Conservation (phyloP, 768 basidiomycete species). For the Leccinum fibrillosum region DNA sequence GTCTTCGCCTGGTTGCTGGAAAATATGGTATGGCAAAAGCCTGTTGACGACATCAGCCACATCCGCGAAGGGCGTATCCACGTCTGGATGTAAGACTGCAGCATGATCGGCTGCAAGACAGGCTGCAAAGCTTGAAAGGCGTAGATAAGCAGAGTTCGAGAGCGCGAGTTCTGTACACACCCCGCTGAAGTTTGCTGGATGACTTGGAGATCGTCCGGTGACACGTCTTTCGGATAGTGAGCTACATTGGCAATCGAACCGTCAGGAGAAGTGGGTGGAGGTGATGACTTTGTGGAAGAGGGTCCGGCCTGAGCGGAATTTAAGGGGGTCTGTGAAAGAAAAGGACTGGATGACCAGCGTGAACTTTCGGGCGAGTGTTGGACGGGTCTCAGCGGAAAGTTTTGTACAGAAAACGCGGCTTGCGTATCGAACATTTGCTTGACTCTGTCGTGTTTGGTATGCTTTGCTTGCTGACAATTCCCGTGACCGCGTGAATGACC, state of each 20-base stretch:
- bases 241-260: slow-evolving; percentile 26
- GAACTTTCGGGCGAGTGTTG: slow-evolving; percentile 1
- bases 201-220: slow-evolving; percentile 50
- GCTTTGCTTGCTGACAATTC: slow-evolving; percentile 34
- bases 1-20: slow-evolving; percentile 72
- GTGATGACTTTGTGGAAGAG: slow-evolving; percentile 15
- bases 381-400: slow-evolving; percentile 21
- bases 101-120: slow-evolving; percentile 63
- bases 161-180: slow-evolving; percentile 32
- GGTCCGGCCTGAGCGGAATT: slow-evolving; percentile 25
- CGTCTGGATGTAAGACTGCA: slow-evolving; percentile 58
- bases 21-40: slow-evolving; percentile 77
- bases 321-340: slow-evolving; percentile 1
- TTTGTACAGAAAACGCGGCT: slow-evolving; percentile 29
- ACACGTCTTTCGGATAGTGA: slow-evolving; percentile 35
- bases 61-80: slow-evolving; percentile 66
- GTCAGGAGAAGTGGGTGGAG: slow-evolving; percentile 9
- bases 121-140: slow-evolving; percentile 47
- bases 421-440: slow-evolving; percentile 32
- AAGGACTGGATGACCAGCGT: slow-evolving; percentile 2
- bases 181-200: slow-evolving; percentile 46
- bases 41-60: slow-evolving; percentile 62
- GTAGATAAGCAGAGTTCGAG: slow-evolving; percentile 13
- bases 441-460: slow-evolving; percentile 36
- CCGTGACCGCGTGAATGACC: slow-evolving; percentile 37